A percentile compares a stretch with the other conserved stretches of the same genome.
These are phyloP conservation scores for Alectoria sarmentosa DNA, from an alignment of 495 filamentous ascomycete species.

Conservation along the genomic window DNA sequence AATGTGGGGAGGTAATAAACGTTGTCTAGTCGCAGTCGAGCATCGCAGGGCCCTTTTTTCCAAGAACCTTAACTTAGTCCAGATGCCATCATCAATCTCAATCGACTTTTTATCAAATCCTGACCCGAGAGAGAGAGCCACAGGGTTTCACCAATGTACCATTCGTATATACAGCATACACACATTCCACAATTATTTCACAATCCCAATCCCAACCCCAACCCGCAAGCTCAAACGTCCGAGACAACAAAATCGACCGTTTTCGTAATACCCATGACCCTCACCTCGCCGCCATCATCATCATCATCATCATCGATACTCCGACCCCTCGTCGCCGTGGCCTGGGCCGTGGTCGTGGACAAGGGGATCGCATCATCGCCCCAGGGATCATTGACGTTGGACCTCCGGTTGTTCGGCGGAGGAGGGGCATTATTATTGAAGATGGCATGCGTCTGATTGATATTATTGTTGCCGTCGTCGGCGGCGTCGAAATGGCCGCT, in stretches of 20 bases:
- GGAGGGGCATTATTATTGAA: not conserved
- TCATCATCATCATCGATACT: not conserved
- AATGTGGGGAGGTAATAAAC: too few relatives aligned
- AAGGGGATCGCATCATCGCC: conserved; percentile 1
- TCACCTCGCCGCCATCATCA: not conserved
- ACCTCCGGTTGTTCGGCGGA: not conserved
- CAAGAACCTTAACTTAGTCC: too few relatives aligned
- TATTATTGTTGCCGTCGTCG: not conserved
- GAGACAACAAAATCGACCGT: not conserved
- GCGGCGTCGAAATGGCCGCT: not conserved
- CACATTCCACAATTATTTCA: too few relatives aligned
- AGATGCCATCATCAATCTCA: too few relatives aligned
- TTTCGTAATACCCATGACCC: conserved; percentile 3
- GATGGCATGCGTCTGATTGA: not conserved
- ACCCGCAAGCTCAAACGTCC: not conserved
- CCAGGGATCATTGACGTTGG: not conserved
- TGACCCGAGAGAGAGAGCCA: too few relatives aligned
- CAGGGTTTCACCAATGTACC: too few relatives aligned
- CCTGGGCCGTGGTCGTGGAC: not conserved
- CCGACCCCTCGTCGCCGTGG: not conserved
- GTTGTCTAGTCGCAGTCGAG: too few relatives aligned
- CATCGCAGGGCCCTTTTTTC: too few relatives aligned
- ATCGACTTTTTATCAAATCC: too few relatives aligned
- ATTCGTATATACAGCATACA: too few relatives aligned
- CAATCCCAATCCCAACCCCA: too few relatives aligned